These are phyloP conservation scores for Moelleriella libera DNA, from an alignment of 2,329 filamentous ascomycete genomes.

Conservation along the genomic window DNA sequence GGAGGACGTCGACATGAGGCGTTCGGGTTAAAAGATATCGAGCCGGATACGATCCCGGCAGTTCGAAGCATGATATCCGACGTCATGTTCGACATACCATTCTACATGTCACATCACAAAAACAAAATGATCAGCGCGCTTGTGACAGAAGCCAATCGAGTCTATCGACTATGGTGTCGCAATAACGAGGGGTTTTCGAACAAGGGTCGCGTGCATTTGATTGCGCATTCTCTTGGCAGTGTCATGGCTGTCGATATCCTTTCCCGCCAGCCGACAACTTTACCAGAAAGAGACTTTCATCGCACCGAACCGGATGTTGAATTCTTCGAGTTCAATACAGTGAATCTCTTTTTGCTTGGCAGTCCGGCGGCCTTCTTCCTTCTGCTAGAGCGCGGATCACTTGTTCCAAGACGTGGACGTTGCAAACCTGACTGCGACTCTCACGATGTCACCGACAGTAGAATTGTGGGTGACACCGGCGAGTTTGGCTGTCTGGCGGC, in stretches of 20 bases:
- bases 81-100: slow-evolving; percentile 96
- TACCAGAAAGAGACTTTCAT: slow-evolving; percentile 36
- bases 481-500: slow-evolving; percentile 83
- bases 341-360: slow-evolving; percentile 76
- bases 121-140: slow-evolving; percentile 86
- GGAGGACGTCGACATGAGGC: slow-evolving; percentile 42
- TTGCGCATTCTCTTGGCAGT: slow-evolving; percentile 86
- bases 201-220: slow-evolving; percentile 73
- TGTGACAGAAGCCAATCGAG: slow-evolving; percentile 79
- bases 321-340: slow-evolving; percentile 84
- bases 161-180: slow-evolving; percentile 88
- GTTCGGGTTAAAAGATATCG: slow-evolving; percentile 69
- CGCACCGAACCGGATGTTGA: slow-evolving; percentile 29
- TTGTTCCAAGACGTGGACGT: slow-evolving; percentile 64
- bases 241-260: slow-evolving; percentile 90
- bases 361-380: slow-evolving; percentile 90
- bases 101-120: slow-evolving; percentile 94
- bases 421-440: slow-evolving; percentile 61
- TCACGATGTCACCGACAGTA: slow-evolving; percentile 38
- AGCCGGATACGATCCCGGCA: slow-evolving; percentile 76
- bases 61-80: slow-evolving; percentile 92
- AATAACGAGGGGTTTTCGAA: slow-evolving; percentile 82
- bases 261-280: slow-evolving; percentile 68
- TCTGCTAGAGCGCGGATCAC: slow-evolving; percentile 57
- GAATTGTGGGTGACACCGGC: slow-evolving; percentile 64